phyloP scores from a whole-genome alignment of 176 grass and related monocot genomes.

The Triticum dicoccoides region DNA sequence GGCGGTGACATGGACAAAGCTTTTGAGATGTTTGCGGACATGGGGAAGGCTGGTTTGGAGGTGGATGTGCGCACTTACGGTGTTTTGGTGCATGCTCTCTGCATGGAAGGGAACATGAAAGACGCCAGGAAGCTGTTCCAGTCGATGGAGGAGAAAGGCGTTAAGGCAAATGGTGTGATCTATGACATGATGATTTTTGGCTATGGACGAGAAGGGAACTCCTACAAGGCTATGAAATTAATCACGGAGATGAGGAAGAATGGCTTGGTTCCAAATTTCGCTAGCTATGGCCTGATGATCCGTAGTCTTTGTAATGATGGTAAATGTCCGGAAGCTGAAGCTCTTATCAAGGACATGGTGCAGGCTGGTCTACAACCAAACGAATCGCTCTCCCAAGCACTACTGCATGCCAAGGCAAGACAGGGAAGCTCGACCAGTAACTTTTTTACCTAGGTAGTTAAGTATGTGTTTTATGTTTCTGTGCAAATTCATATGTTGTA shows the following conservation, averaged over 20 bases:
- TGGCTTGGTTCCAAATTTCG: constrained; percentile 55
- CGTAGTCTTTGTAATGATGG: constrained; percentile 62
- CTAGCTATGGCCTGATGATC: constrained; percentile 62
- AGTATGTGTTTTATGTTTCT: neutral
- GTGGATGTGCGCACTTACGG: constrained; percentile 51
- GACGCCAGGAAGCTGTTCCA: constrained; percentile 65
- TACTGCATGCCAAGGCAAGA: constrained; percentile 53
- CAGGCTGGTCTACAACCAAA: constrained; percentile 39
- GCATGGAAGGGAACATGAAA: constrained; percentile 65
- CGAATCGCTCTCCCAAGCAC: constrained; percentile 33
- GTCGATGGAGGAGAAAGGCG: constrained; percentile 47
- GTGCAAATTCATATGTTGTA: neutral
- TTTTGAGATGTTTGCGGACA: constrained; percentile 49
- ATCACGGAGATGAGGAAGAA: constrained; percentile 51
- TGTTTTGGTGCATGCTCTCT: constrained; percentile 53
- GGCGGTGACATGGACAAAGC: constrained; percentile 55
- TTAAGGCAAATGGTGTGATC: constrained; percentile 43
- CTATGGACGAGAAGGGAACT: constrained; percentile 68
- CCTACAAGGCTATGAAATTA: constrained; percentile 48
- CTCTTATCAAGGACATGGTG: constrained; percentile 51
- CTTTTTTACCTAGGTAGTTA: constrained; percentile 22
- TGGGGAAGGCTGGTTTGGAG: constrained; percentile 52
- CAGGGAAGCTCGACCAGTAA: neutral
- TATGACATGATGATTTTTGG: constrained; percentile 81
- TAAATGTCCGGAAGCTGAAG: constrained; percentile 57